Base-by-base conservation (phyloP, 257 asterid genomes). In the Solanum dulcamara region DNA sequence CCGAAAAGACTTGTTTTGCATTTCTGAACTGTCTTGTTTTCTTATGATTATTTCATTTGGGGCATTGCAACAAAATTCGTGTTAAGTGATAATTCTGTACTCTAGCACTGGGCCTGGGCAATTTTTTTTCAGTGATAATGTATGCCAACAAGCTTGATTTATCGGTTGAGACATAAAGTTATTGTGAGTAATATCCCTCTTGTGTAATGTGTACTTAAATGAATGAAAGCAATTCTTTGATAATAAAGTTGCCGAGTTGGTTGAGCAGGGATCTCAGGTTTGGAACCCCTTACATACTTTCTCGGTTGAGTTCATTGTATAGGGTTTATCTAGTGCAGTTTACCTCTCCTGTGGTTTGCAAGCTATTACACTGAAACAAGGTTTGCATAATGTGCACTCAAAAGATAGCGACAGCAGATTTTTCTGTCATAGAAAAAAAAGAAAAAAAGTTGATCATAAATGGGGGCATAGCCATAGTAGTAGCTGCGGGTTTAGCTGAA, bases 121-220 rank as follows among this genome's bases (percentile, higher is more conserved):
- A 12, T 87, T 84, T 77, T 88, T 88, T 80, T 71, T 62, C 71
- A 26, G 55, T 44, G n/a, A 53, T 75, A 44, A 75, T 75, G 82
- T 64, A 60, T 8, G 71, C 6, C 38, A 83, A 83, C 64, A 83
- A 64, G 85, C 28, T 68, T 68, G 77, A 68, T 68, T 68, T 68
- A 35, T 33, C 46, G 14, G 26, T 33, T 33, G 77, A 33, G 46
- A 68, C 64, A 20, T 1, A 0, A 33, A 67, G n/a, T 33, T 68
- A 8, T 33, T 68, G 77, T 9, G 46, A 33, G 77, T 18, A 33
- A 68, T 68, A 18, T 68, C 8, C 17, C 46, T 20, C 28, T 13
- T 14, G 24, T 68, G 42, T 67, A 55, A 6, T 55, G 5, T n/a
- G 5, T 57, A 18, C 60, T 18, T 51, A 17, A 17, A 18, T 53